Evolutionary conservation across 306 rosid genomes (phyloP), one percentile per base, ranked within the genome.

Genomic region (Benincasa hispida): DNA sequence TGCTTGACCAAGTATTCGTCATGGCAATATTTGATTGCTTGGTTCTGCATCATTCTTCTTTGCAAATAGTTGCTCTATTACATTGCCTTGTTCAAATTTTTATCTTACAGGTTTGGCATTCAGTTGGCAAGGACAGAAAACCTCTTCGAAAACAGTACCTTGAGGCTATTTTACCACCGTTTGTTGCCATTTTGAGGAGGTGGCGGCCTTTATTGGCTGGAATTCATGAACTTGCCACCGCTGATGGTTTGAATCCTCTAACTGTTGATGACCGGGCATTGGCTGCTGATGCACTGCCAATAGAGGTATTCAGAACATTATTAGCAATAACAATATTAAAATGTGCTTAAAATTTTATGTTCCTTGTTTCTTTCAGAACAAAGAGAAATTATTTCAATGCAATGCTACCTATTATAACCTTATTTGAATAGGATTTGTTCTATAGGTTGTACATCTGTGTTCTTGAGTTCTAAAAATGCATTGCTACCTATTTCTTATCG

Each of bases 181-280:
- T 87, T 88, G 90, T 92, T 75, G 96, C 93, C 79, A 85, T 94
- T 86, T 82, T 92, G 83, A 90, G 99, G 87, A 92, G 96, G 86
- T 94, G 99, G 99, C 81, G 96, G 51, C 99, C 99, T 47, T 77
- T 89, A 82, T 87, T 94, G 87, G 95, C 96, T 75, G 96, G 93
- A 84, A 92, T 92, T 85, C 96, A 92, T 79, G 99, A 94, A 85
- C 97, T 94, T 76, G 93, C 97, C 65, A 87, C 91, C 80, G 87
- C 93, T 72, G 99, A 94, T 83, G 93, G 96, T 65, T 66, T 80
- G 78, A 94, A 94, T 81, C 99, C 99, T 58, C 89, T 94, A 66
- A 89, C 5, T 65, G 89, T 86, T 57, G 97, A 92, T 80, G 91
- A 94, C 79, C 82, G 80, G 47, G 88, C 86, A 25, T 83, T 92